Base-by-base conservation (phyloP, 768 basidiomycete genomes). In the Fomitopsis pulvina region DNA sequence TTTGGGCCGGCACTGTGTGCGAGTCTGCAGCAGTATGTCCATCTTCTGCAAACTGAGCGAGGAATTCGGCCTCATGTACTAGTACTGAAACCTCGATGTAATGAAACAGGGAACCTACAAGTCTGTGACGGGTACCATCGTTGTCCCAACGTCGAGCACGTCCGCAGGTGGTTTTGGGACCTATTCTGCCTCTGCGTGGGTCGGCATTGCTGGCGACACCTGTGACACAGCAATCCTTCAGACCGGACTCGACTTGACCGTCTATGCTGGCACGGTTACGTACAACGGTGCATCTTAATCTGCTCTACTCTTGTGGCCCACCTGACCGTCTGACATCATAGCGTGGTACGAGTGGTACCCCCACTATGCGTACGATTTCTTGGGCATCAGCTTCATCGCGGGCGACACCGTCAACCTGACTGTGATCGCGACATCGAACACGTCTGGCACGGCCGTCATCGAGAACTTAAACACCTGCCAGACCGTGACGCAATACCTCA, bases 171-270 rank as follows among this genome's bases (percentile, higher is more conserved):
- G 56, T 39, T 50, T 51, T 20, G 52, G 59, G 41, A 51, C 50
- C n/a, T 54, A 63, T 54, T 55, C 68, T 10, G 62, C 66, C 1
- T 64, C 68, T 18, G 65, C 65, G 4, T 70, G 66, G 67, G 67
- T 70, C 45, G 67, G 68, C 27, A 67, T 68, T 45, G 67, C 67
- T 46, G 68, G 68, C 29, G 66, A 66, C 58, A 66, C 68, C 25
- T 69, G 68, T 48, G 59, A 56, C 4, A 60, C 40, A 28, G 65
- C 67, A 18, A 68, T 70, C 51, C 60, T 68, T 41, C 68, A 70
- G 52, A 68, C 68, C 20, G 68, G 68, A 9, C 48, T 66, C 28
- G 67, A 67, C 57, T 65, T 70, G 58, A 68, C 56, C 21, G 47
- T 65, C 48, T 34, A 44, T 43, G 55, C 56, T 47, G 41, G 52